Conservation (phyloP, 768 basidiomycete genomes). For the Tricholoma hemisulphureum region DNA sequence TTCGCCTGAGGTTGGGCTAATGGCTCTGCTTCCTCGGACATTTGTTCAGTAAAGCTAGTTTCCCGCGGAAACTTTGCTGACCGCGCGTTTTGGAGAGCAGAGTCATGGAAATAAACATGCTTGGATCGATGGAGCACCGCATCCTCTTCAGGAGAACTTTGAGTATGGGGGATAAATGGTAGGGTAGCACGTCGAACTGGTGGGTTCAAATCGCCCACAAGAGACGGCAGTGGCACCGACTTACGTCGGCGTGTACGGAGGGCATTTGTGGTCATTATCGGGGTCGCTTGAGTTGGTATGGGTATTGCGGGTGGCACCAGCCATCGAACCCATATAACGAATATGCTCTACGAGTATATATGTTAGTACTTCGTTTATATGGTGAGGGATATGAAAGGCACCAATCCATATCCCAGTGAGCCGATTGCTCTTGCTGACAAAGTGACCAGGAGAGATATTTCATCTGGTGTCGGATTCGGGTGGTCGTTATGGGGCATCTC, state of each 20-base stretch:
- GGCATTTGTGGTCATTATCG: neutral
- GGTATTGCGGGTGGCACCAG: conserved; percentile 25
- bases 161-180: neutral
- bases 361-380: conserved; percentile 4
- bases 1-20: neutral
- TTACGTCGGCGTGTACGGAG: conserved; percentile 10
- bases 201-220: neutral
- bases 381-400: conserved; percentile 18
- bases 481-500: neutral
- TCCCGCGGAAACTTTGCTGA: neutral
- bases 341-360: conserved; percentile 34
- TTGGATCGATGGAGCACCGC: neutral
- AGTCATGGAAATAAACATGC: conserved; percentile 14
- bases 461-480: conserved; percentile 3
- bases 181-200: neutral
- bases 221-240: conserved; percentile 10
- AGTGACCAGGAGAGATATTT: conserved; percentile 16
- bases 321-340: conserved; percentile 45
- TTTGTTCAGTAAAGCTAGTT: neutral
- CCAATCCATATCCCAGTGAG: conserved; percentile 37
- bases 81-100: neutral
- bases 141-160: neutral
- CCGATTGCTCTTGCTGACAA: conserved; percentile 24
- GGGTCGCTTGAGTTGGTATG: neutral
- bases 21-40: neutral